Evolutionary conservation across 2,329 filamentous ascomycete species (phyloP).

Genomic region (Metarhizium humberi): DNA sequence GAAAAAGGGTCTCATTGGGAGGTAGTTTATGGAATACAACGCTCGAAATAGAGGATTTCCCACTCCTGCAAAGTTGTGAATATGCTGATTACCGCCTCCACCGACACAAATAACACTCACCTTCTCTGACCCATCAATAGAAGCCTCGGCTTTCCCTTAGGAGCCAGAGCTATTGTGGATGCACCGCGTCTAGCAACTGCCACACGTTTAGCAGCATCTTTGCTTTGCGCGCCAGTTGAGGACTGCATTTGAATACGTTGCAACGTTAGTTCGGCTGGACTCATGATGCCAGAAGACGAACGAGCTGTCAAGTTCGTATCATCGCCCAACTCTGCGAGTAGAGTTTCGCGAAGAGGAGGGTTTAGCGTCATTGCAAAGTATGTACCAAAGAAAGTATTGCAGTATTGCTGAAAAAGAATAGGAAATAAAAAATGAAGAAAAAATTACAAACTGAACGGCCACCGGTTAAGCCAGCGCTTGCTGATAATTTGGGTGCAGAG

Average conservation of each 20-base stretch:
- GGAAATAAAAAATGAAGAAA: neutral
- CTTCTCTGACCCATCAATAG: slow-evolving; percentile 92
- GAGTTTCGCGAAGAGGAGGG: slow-evolving; percentile 18
- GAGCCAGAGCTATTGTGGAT: slow-evolving; percentile 32
- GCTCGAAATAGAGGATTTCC: slow-evolving; percentile 96
- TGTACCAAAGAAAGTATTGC: neutral
- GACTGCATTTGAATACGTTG: slow-evolving; percentile 55
- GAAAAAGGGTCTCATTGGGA: slow-evolving; percentile 87
- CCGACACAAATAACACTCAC: slow-evolving; percentile 36
- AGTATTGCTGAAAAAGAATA: neutral
- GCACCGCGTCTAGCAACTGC: slow-evolving; percentile 37
- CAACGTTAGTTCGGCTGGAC: slow-evolving; percentile 54
- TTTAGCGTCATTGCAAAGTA: slow-evolving; percentile 21
- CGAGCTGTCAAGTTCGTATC: slow-evolving; percentile 20
- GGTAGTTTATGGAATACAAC: slow-evolving; percentile 99
- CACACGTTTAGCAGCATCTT: slow-evolving; percentile 35
- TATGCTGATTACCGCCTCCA: neutral
- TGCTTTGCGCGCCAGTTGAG: slow-evolving; percentile 38
- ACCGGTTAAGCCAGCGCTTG: neutral
- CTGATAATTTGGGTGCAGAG: neutral
- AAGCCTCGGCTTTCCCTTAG: slow-evolving; percentile 69
- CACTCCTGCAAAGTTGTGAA: slow-evolving; percentile 54
- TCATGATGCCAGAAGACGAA: slow-evolving; percentile 27
- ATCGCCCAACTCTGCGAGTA: slow-evolving; percentile 14
- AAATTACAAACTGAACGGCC: neutral